Evolutionary conservation across 1,139 yeast species (phyloP).

Genomic region (Hanseniaspora sp.): DNA sequence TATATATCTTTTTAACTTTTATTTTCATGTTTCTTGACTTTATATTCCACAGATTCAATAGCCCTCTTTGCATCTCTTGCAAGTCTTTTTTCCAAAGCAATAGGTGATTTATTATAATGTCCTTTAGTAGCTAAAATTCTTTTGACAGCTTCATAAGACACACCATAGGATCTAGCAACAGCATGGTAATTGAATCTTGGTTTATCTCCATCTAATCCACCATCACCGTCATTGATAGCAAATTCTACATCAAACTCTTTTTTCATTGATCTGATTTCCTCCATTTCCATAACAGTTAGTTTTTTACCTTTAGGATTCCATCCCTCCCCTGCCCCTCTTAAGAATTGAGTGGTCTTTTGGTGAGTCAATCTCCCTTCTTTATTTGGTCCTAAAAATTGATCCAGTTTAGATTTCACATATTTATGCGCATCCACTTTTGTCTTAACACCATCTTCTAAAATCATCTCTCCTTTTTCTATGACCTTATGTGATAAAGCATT

Average conservation of each 20-base stretch:
- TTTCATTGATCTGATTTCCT: not conserved
- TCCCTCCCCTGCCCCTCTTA: not conserved
- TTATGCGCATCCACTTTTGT: not conserved
- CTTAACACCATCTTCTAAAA: slow-evolving; percentile 2
- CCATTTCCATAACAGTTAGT: not conserved
- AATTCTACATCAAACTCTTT: not conserved
- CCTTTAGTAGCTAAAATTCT: not conserved
- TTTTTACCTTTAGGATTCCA: not conserved
- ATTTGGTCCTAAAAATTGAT: not conserved
- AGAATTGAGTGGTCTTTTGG: not conserved
- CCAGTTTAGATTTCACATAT: slow-evolving; percentile 1
- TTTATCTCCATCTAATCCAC: not conserved
- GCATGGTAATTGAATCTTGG: slow-evolving; percentile 2
- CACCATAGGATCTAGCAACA: not conserved
- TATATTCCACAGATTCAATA: not conserved
- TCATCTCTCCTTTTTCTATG: not conserved
- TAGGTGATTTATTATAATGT: not conserved
- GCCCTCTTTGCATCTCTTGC: not conserved
- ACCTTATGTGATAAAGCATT: not conserved
- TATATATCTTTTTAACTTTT: not conserved
- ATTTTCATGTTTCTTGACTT: not conserved
- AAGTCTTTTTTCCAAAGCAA: not conserved
- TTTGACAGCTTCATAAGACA: not conserved
- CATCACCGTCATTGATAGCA: not conserved
- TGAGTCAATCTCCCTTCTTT: not conserved